Conservation (phyloP, 768 basidiomycete genomes). For the Kwoniella sp. region DNA sequence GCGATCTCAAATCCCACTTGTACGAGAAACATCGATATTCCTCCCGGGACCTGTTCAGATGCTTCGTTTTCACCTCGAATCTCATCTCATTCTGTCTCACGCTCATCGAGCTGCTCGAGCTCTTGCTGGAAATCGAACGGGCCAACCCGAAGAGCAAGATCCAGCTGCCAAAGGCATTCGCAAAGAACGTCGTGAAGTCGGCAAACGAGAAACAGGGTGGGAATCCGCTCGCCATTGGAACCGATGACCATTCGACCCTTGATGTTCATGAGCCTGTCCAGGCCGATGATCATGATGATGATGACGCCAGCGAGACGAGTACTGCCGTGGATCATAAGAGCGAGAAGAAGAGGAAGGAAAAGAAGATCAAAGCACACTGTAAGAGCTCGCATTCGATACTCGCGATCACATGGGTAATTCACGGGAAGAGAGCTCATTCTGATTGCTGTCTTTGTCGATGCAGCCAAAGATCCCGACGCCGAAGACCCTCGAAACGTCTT, state of each 20-base stretch:
- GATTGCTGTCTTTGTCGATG: slow-evolving; percentile 2
- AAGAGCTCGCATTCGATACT: neutral
- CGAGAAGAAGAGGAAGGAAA: slow-evolving; percentile 21
- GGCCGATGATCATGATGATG: slow-evolving; percentile 49
- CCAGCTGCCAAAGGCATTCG: slow-evolving; percentile 63
- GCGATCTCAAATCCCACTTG: slow-evolving; percentile 26
- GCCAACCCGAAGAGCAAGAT: slow-evolving; percentile 59
- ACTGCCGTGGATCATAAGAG: slow-evolving; percentile 29
- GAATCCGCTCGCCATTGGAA: slow-evolving; percentile 51
- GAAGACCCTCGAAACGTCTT: slow-evolving; percentile 59
- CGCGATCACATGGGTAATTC: no score
- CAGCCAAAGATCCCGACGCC: slow-evolving; percentile 59
- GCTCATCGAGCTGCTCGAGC: slow-evolving; percentile 57
- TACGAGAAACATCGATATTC: slow-evolving; percentile 28
- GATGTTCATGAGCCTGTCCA: slow-evolving; percentile 10
- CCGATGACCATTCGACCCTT: slow-evolving; percentile 9
- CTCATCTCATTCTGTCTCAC: slow-evolving; percentile 58
- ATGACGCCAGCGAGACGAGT: slow-evolving; percentile 45
- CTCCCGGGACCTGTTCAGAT: slow-evolving; percentile 59
- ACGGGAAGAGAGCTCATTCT: neutral
- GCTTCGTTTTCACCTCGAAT: slow-evolving; percentile 62
- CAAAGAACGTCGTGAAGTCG: slow-evolving; percentile 50
- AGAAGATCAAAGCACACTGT: slow-evolving; percentile 27
- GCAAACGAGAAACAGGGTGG: slow-evolving; percentile 33
- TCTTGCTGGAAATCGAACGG: slow-evolving; percentile 56